Evolutionary conservation across 1,139 yeast genomes (phyloP), one percentile per base, ranked within the genome.

Genomic region (Suhomyces bokatorum): DNA sequence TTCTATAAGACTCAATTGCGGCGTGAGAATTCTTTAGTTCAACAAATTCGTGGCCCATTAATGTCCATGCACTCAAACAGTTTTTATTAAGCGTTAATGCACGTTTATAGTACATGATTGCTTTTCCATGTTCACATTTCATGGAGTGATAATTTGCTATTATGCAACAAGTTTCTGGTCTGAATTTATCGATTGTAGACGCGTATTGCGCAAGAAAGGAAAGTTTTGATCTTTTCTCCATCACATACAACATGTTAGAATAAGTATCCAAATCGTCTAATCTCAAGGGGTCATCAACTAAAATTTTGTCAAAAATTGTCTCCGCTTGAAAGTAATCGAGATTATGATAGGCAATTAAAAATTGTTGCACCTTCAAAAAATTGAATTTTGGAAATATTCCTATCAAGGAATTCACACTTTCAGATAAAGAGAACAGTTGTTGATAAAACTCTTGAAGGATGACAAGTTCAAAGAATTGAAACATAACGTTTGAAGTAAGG

Each of bases 31-130:
- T 95, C 58, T 93, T 91, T 55, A 93, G 75, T 63, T 95, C 99
- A 11, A 95, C 96, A 69, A 89, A 95, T 66, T 95, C 99, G 66
- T 95, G 99, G 11, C 99, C 99, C 97, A 95, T 91, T 47, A 95
- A 73, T 0, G 98, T 93, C 98, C 99, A 95, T 0, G 99, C 98
- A 55, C 91, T 83, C 15, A 91, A 71, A 56, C 95, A 89, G 54
- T 82, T 81, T 47, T 88, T 81, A 62, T 90, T 87, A 45, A 93
- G 71, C 0, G 89, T 81, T 34, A 95, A 69, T 0, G 99, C 99
- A 44, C 98, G 75, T 57, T 90, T 86, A 59, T 91, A 95, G 66
- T 90, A 90, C 81, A 86, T 82, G 47, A 95, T 89, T 0, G 99
- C 96, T 64, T 87, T 87, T 61, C 91, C 97, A 62, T 93, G 99